A percentile compares a stretch with the other conserved stretches of the same genome.
phyloP scores from a whole-genome alignment of 768 basidiomycete species.

The Mrakia gelida region DNA sequence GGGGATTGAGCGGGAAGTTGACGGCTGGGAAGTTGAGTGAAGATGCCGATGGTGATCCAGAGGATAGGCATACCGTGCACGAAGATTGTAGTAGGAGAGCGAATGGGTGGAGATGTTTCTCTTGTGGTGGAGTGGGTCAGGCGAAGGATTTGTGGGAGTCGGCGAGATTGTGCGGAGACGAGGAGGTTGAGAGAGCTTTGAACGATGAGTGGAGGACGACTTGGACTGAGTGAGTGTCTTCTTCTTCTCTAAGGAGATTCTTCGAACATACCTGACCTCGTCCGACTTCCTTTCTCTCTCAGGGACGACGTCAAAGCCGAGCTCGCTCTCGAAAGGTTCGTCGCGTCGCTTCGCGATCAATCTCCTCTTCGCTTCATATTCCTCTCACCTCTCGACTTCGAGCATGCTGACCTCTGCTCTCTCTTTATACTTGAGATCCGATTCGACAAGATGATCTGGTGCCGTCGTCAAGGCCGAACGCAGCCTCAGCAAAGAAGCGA shows the following conservation, averaged over 20 bases:
- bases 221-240: not conserved
- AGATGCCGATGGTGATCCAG: not conserved
- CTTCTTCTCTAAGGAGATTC: not conserved
- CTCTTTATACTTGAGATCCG: too few relatives aligned
- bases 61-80: not conserved
- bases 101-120: not conserved
- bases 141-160: not conserved
- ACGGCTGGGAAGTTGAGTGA: not conserved
- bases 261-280: not conserved
- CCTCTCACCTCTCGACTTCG: too few relatives aligned
- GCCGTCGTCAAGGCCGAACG: too few relatives aligned
- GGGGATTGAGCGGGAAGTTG: not conserved
- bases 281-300: not conserved
- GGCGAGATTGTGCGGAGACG: not conserved
- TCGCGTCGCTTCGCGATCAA: not conserved
- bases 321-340: not conserved
- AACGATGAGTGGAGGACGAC: conserved; percentile 4
- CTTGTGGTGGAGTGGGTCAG: conserved; percentile 6
- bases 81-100: not conserved
- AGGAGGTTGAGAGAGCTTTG: not conserved
- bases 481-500: too few relatives aligned
- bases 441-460: too few relatives aligned
- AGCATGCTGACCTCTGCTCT: too few relatives aligned
- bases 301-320: not conserved
- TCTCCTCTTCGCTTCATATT: too few relatives aligned